Evolutionary conservation across 148 eudicot genomes (phyloP).

Genomic region (Camellia lanceoleosa): DNA sequence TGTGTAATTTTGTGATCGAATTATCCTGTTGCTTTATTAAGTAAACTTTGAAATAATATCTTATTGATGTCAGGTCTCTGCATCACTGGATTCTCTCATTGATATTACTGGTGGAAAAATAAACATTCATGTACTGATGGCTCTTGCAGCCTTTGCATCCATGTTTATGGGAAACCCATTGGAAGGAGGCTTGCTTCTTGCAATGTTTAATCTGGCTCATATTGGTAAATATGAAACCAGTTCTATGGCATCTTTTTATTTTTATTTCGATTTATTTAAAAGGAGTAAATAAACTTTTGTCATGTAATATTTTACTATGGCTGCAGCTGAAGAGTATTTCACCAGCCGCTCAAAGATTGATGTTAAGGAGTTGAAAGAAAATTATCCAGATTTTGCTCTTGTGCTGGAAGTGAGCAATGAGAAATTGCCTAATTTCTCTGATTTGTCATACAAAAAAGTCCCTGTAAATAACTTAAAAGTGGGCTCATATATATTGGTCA

Average conservation of each 20-base stretch:
- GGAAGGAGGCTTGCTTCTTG: slow-evolving; percentile 96
- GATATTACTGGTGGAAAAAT: slow-evolving; percentile 89
- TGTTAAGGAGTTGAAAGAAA: slow-evolving; percentile 91
- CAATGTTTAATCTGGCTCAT: slow-evolving; percentile 98
- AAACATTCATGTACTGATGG: slow-evolving; percentile 99
- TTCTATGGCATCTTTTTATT: neutral
- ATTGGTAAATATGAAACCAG: slow-evolving; percentile 51
- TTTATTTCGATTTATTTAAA: neutral
- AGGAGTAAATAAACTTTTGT: neutral
- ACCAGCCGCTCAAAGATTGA: slow-evolving; percentile 92
- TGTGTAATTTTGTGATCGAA: neutral
- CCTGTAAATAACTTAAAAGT: slow-evolving; percentile 81
- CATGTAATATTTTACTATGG: slow-evolving; percentile 14
- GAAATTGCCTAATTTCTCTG: slow-evolving; percentile 54
- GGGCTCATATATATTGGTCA: slow-evolving; percentile 88
- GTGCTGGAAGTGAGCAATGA: slow-evolving; percentile 54
- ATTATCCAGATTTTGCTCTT: slow-evolving; percentile 86
- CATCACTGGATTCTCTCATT: slow-evolving; percentile 76
- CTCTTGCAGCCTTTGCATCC: slow-evolving; percentile 94
- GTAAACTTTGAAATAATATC: slow-evolving; percentile 14
- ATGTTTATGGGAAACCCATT: slow-evolving; percentile 85
- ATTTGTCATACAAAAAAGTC: slow-evolving; percentile 61
- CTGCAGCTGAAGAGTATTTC: slow-evolving; percentile 95
- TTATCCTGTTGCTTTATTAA: neutral
- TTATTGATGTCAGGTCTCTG: slow-evolving; percentile 58